These are phyloP conservation scores for Lichina pygmaea DNA, from an alignment of 495 filamentous ascomycete species.

Conservation along the genomic window DNA sequence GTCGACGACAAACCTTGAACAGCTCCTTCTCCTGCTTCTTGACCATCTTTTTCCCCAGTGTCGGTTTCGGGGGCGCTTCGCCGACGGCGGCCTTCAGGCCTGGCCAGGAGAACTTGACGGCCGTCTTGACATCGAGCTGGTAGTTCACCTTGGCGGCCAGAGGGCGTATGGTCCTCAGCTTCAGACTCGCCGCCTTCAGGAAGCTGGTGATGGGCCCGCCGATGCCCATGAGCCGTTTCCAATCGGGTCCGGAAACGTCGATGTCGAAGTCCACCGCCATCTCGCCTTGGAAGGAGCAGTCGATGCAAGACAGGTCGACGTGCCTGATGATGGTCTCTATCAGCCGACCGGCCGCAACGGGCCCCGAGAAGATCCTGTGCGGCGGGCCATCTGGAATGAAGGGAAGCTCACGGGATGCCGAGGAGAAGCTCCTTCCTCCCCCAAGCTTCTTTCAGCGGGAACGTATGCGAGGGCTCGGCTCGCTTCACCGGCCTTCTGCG, in stretches of 20 bases:
- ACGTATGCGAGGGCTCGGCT: not conserved
- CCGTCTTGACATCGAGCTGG: not conserved
- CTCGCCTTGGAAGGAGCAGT: not conserved
- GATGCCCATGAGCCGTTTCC: not conserved
- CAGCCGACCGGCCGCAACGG: too few relatives aligned
- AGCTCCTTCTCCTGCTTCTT: not conserved
- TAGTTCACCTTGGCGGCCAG: not conserved
- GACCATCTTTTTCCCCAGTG: not conserved
- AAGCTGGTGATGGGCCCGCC: not conserved
- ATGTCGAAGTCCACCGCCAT: not conserved
- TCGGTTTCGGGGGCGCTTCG: too few relatives aligned
- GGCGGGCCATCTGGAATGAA: not conserved
- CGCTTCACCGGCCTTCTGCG: not conserved
- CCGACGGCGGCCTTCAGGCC: not conserved
- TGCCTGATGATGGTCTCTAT: not conserved
- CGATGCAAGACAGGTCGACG: not conserved
- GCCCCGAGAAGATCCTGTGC: too few relatives aligned
- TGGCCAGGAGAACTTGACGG: not conserved
- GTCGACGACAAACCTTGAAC: not conserved
- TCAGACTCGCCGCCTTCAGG: not conserved
- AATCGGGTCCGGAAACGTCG: not conserved
- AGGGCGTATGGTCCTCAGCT: not conserved
- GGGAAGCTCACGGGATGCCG: not conserved
- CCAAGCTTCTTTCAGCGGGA: not conserved
- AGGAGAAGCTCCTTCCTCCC: not conserved